These are phyloP conservation scores for Plasmodium yoelii DNA, from an alignment of 169 alveolate species.

Conservation along the genomic window DNA sequence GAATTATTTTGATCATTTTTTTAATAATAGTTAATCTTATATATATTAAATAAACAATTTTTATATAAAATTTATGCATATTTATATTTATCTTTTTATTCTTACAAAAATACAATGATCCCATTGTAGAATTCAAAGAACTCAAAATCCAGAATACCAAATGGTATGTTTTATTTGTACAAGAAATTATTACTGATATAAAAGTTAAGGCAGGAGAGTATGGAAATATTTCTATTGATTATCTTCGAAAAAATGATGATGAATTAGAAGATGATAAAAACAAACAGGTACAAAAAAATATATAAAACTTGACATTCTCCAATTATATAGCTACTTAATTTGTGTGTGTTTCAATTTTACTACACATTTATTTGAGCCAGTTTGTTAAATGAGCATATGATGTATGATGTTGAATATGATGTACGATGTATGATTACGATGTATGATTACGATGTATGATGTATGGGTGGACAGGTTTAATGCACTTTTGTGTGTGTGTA, in stretches of 20 bases:
- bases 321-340: background rate
- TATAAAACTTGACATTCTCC: background rate
- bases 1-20: no score
- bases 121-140: constrained; percentile 29
- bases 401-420: no score
- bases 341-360: no score
- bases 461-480: no score
- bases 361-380: no score
- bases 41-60: no score
- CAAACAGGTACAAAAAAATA: constrained; percentile 22
- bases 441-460: no score
- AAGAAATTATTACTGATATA: constrained; percentile 65
- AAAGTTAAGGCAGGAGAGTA: constrained; percentile 57
- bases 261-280: constrained; percentile 43
- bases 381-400: no score
- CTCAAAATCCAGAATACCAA: constrained; percentile 32
- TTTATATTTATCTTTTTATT: background rate
- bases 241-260: constrained; percentile 44
- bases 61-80: no score
- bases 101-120: background rate
- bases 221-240: constrained; percentile 67
- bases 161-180: constrained; percentile 64
- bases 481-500: no score
- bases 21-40: no score
- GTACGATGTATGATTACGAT: no score